Base-by-base conservation (phyloP, 1,284 basidiomycete species). In the Bjerkandera adusta region DNA sequence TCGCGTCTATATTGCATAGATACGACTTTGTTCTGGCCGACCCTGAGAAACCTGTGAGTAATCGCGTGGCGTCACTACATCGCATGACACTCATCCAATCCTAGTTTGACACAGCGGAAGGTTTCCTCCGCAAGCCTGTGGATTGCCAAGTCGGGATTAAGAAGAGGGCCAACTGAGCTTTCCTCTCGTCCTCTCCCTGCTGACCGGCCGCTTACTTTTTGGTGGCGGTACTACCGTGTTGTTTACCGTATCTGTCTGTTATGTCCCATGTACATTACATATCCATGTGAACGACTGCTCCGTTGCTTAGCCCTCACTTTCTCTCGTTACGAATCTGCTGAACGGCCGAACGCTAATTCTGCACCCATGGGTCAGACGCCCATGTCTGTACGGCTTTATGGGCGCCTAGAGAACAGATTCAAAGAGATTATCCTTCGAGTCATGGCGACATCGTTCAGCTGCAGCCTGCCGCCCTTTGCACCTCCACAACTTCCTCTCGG, bases 121-220 rank as follows among this genome's bases (percentile, higher is more conserved):
- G 89, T 1, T 91, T 92, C 70, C 65, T 92, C 54, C 72, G 88
- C 56, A 91, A 90, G 68, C 87, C 86, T 0, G 62, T 85, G 24
- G 66, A 66, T 16, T 88, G 86, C 59, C 68, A 63, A 39, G 80
- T 89, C 40, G 85, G 87, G 27, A 75, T 89, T 58, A 80, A 72
- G 64, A 75, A 81, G 40, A 69, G 82, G 42, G 68, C 73, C 13
- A 21, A 56, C 5, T 65, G 42, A 58, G 16, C 24, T 7, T 8
- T 8, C 34, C 10, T 16, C n/a, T 2, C 10, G 34, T 36, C n/a
- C n/a, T n/a, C n/a, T n/a, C 27, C 27, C 27, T n/a, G 8, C 8
- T 8, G 27, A n/a, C n/a, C n/a, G 27, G 27, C 27, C n/a, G n/a
- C 27, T 30, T 30, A n/a, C n/a, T 30, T 8, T 30, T n/a, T 30